Conservation (phyloP, 2,329 filamentous ascomycete genomes). For the Phaeosphaeria sp. region DNA sequence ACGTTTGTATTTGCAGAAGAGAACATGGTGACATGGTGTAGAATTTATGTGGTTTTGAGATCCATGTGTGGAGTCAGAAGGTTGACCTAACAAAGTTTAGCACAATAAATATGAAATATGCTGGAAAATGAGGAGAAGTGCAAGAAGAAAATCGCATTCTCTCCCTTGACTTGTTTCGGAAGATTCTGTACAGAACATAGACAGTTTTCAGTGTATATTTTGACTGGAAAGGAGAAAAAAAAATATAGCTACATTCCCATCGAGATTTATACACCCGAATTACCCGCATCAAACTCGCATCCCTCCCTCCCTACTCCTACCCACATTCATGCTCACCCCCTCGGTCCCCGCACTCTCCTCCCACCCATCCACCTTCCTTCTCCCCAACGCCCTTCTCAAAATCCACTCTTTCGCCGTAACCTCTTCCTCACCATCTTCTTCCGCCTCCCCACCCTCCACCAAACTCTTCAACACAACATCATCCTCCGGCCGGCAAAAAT, state of each 20-base stretch:
- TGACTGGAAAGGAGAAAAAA: not conserved
- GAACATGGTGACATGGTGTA: too few relatives aligned
- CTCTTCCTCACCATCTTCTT: slow-evolving; percentile 35
- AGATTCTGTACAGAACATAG: too few relatives aligned
- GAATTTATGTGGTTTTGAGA: too few relatives aligned
- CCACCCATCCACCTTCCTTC: slow-evolving; percentile 39
- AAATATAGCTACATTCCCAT: not conserved
- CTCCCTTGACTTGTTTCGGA: too few relatives aligned
- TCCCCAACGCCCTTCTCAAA: slow-evolving; percentile 48
- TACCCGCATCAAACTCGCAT: slow-evolving; percentile 11
- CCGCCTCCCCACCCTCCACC: slow-evolving; percentile 28
- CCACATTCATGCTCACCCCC: not conserved
- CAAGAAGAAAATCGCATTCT: too few relatives aligned
- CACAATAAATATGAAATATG: too few relatives aligned
- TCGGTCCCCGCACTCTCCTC: slow-evolving; percentile 45
- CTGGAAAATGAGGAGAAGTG: too few relatives aligned
- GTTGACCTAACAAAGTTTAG: too few relatives aligned
- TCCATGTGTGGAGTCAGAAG: too few relatives aligned
- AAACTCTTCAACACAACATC: slow-evolving; percentile 35
- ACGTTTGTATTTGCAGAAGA: too few relatives aligned
- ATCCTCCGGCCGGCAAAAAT: slow-evolving; percentile 59
- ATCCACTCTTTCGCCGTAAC: slow-evolving; percentile 54
- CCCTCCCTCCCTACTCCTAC: slow-evolving; percentile 3
- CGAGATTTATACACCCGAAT: not conserved
- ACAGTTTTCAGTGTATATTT: too few relatives aligned